Evolutionary conservation across 2,329 filamentous ascomycete species (phyloP).

Genomic region (Fusarium siculi): DNA sequence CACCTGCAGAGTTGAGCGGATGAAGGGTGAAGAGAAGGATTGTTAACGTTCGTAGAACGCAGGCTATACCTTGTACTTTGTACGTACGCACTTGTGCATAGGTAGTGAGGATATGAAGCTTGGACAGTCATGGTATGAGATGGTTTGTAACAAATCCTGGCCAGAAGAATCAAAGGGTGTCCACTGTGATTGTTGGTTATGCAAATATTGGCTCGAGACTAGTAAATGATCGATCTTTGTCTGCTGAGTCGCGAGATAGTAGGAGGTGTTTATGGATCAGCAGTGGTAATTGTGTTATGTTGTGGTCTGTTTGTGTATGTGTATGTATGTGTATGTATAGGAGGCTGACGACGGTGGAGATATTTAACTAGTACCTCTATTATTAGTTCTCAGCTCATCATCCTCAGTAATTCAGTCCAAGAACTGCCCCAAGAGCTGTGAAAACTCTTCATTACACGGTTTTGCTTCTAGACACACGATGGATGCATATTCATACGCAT

Average conservation of each 20-base stretch:
- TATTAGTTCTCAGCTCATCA: neutral
- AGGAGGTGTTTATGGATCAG: conserved; percentile 11
- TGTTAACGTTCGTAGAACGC: neutral
- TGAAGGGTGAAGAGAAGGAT: conserved; percentile 11
- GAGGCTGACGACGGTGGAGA: conserved; percentile 13
- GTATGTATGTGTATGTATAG: neutral
- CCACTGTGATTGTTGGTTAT: neutral
- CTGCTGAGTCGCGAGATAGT: neutral
- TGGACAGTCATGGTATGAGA: conserved; percentile 5
- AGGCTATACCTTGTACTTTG: neutral
- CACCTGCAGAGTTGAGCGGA: conserved; percentile 15
- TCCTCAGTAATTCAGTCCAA: neutral
- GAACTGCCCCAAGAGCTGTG: neutral
- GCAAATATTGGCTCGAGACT: conserved; percentile 5
- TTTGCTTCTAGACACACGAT: neutral
- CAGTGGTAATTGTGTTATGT: conserved; percentile 8
- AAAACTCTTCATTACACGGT: neutral
- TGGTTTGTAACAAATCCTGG: neutral
- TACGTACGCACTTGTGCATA: neutral
- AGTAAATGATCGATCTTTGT: conserved; percentile 10
- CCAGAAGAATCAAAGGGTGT: neutral
- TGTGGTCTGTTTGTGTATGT: neutral
- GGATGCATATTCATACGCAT: neutral
- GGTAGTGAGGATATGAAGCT: conserved; percentile 4
- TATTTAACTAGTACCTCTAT: neutral